Percentiles rank a stretch among this genome's conserved stretches.
Evolutionary conservation across 148 eudicot genomes (phyloP).

Genomic region (Dysphania ambrosioides): DNA sequence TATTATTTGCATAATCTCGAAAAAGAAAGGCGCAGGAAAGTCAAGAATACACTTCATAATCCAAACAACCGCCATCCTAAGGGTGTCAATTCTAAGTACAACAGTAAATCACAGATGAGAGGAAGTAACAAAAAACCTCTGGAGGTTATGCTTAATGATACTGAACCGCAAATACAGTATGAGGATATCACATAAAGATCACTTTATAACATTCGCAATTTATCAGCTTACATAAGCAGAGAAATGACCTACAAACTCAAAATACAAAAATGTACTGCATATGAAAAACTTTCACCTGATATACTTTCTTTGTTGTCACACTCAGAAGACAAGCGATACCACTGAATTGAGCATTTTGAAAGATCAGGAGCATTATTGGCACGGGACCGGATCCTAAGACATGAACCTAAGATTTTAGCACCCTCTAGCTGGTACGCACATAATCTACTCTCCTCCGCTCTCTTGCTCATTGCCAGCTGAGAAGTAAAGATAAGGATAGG

Average conservation of each 20-base stretch:
- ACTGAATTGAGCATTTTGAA: constrained; percentile 77
- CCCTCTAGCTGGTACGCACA: constrained; percentile 66
- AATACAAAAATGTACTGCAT: neutral
- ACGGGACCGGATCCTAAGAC: constrained; percentile 62
- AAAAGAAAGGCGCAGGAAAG: neutral
- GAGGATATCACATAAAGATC: neutral
- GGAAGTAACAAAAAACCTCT: neutral
- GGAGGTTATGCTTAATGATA: neutral
- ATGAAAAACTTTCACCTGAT: constrained; percentile 45
- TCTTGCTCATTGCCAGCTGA: constrained; percentile 79
- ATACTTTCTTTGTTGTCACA: constrained; percentile 75
- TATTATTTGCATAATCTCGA: neutral
- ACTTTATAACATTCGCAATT: neutral
- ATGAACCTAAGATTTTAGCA: constrained; percentile 68
- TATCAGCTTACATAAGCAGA: constrained; percentile 1
- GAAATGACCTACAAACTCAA: neutral
- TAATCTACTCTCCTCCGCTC: constrained; percentile 67
- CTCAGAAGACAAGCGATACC: constrained; percentile 81
- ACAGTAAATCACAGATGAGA: neutral
- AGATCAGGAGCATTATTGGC: constrained; percentile 71
- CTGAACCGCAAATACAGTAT: neutral
- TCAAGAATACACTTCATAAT: no score
- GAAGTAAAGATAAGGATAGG: neutral
- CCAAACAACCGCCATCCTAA: neutral
- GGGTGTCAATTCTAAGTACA: neutral